Evolutionary conservation across 2,329 filamentous ascomycete genomes (phyloP).

Genomic region (Diaporthe ilicicola): DNA sequence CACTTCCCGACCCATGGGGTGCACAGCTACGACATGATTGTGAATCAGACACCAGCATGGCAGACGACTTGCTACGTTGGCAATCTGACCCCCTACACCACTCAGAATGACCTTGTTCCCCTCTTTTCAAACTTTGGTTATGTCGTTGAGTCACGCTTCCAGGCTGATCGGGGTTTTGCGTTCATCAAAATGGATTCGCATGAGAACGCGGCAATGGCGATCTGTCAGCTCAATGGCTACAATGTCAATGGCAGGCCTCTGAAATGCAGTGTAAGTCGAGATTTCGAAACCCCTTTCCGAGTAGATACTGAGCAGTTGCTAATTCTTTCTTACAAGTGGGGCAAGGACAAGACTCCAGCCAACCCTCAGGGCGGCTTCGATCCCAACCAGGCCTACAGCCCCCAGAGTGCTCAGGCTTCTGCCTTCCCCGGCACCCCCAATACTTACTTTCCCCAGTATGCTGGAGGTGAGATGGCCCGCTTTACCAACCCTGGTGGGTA

Average conservation of each 20-base stretch:
- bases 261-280: constrained; percentile 92
- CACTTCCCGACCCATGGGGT: constrained; percentile 97
- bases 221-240: constrained; percentile 97
- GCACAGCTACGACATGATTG: constrained; percentile 97
- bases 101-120: constrained; percentile 94
- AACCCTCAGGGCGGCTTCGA: constrained; percentile 77
- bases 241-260: constrained; percentile 96
- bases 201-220: constrained; percentile 97
- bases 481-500: not conserved
- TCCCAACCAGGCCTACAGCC: constrained; percentile 76
- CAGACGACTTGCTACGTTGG: constrained; percentile 99
- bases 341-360: constrained; percentile 91
- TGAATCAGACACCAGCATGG: constrained; percentile 94
- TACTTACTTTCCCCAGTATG: constrained; percentile 93
- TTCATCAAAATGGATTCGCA: constrained; percentile 99
- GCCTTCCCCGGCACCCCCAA: constrained; percentile 82
- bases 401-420: constrained; percentile 77
- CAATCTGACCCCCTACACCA: constrained; percentile 97
- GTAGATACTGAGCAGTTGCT: constrained; percentile 39
- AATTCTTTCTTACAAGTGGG: constrained; percentile 75
- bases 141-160: constrained; percentile 96
- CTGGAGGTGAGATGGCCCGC: constrained; percentile 63
- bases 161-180: constrained; percentile 95
- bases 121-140: constrained; percentile 99
- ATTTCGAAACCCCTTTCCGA: constrained; percentile 4